Conservation (phyloP, 1,139 yeast species). For the Kodamaea suecica region DNA sequence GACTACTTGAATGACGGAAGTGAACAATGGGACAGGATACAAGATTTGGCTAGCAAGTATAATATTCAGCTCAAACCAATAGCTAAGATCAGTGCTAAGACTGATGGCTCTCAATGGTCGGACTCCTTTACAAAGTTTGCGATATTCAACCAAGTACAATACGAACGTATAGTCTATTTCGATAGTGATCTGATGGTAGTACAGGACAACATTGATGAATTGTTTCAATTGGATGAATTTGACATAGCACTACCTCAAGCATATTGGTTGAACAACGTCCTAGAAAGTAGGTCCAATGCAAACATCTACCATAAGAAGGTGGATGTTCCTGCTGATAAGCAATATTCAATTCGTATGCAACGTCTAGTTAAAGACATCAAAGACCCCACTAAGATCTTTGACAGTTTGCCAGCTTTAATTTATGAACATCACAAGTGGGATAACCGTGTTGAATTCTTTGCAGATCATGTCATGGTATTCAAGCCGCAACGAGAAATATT, state of each 20-base stretch:
- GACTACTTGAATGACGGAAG: constrained; percentile 14
- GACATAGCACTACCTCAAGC: constrained; percentile 38
- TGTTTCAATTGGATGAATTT: constrained; percentile 27
- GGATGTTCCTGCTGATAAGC: constrained; percentile 14
- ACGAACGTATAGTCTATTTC: constrained; percentile 34
- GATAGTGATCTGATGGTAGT: constrained; percentile 45
- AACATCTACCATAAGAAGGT: constrained; percentile 16
- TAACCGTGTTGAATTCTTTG: constrained; percentile 32
- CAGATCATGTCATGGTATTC: constrained; percentile 46
- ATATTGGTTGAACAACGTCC: constrained; percentile 30
- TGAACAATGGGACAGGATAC: constrained; percentile 11
- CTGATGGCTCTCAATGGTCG: constrained; percentile 39
- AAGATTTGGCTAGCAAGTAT: constrained; percentile 9
- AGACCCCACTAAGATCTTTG: constrained; percentile 5
- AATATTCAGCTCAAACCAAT: constrained; percentile 24
- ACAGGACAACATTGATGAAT: constrained; percentile 28
- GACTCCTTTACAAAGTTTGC: constrained; percentile 54
- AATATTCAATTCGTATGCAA: constrained; percentile 8
- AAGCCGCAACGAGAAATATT: constrained; percentile 33
- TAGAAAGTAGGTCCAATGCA: constrained; percentile 11
- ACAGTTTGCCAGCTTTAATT: constrained; percentile 19
- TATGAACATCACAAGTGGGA: constrained; percentile 31
- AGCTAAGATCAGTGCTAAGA: constrained; percentile 14
- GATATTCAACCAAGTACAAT: constrained; percentile 49
- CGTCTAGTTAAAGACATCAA: constrained; percentile 8